phyloP scores from a whole-genome alignment of 2,329 filamentous ascomycete species.

The Zelopaecilomyces penicillatus region DNA sequence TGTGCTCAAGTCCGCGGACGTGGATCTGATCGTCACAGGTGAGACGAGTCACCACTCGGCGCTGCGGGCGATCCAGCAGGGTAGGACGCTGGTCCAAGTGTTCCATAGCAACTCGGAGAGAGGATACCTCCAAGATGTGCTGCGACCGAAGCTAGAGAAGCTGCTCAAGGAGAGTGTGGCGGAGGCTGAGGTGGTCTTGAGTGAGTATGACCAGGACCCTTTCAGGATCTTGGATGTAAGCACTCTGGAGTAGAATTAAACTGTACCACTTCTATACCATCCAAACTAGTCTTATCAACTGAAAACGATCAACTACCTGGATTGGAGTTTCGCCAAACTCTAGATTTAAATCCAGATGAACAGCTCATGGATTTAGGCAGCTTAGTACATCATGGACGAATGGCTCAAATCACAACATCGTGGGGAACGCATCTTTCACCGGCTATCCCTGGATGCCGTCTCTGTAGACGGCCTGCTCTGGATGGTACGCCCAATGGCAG shows the following conservation, averaged over 20 bases:
- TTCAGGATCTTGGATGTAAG: conserved; percentile 63
- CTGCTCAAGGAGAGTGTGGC: conserved; percentile 42
- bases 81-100: conserved; percentile 71
- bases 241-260: conserved; percentile 21
- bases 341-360: no score
- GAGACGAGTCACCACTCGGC: conserved; percentile 93
- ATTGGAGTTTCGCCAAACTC: no score
- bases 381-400: neutral
- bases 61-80: conserved; percentile 74
- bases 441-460: conserved; percentile 13
- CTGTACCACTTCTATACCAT: neutral
- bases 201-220: conserved; percentile 75
- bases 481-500: conserved; percentile 26
- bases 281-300: no score
- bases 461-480: conserved; percentile 8
- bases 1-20: conserved; percentile 60
- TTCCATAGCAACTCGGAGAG: conserved; percentile 94
- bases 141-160: conserved; percentile 57
- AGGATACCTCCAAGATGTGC: conserved; percentile 64
- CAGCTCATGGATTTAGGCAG: neutral
- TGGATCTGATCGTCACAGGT: conserved; percentile 81
- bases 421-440: neutral
- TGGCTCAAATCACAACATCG: conserved; percentile 1
- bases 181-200: conserved; percentile 60
- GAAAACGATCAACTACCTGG: no score